Base-by-base conservation (phyloP, 179 eudicot species). In the Amaranthus tricolor region DNA sequence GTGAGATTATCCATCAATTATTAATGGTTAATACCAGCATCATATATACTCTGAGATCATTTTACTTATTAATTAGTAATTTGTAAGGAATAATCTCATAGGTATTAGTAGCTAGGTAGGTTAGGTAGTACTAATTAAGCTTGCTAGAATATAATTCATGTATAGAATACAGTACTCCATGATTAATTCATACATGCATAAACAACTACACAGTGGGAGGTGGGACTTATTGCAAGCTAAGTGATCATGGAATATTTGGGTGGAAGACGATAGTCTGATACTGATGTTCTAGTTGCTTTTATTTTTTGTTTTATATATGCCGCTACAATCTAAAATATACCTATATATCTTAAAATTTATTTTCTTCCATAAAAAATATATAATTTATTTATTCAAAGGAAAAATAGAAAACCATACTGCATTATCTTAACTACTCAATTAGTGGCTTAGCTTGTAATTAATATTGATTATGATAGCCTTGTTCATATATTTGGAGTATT, bases 181-280 rank as follows among this genome's bases (percentile, higher is more conserved):
- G 70, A 62, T 80, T 72, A 67, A 73, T 52, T 68, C 20, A 68
- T 68, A 52, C 72, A 52, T 74, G 63, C 51, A 78, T 73, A 70
- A 20, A 76, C 67, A 66, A 73, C 80, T 76, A 72, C 66, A 76
- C 65, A 60, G n/a, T 68, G 52, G 74, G 72, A 78, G 59, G 50
- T 69, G 65, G 50, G 65, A 62, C 52, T 50, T 62, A 56, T 45
- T 52, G 59, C 47, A 21, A 31, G 31, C 16, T 50, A 68, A 50
- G 72, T 79, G 62, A 68, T 62, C 74, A 76, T 68, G 71, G 50
- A 77, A 69, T 69, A 71, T 77, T 64, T 77, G 72, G 57, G 45
- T 52, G 81, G 43, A 55, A n/a, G n/a, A n/a, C n/a, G n/a, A n/a
- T n/a, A n/a, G n/a, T n/a, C n/a, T 81, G 62, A 52, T 68, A 68